These are phyloP conservation scores for Moricandia arvensis DNA, from an alignment of 345 rosid species.

Conservation along the genomic window DNA sequence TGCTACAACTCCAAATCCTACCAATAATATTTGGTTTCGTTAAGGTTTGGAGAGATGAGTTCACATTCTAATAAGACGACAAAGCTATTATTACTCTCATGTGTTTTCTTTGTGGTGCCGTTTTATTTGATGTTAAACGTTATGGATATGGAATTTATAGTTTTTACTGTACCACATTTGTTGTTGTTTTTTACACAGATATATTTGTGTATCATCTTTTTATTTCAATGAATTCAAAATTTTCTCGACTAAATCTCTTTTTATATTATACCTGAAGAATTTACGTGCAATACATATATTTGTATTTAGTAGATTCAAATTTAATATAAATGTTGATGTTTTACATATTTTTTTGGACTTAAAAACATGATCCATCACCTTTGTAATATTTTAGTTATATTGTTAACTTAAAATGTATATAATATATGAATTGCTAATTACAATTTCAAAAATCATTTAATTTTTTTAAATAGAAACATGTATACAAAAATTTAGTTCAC, in stretches of 20 bases:
- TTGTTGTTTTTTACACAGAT: neutral
- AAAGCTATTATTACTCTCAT: neutral
- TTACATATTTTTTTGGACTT: too few relatives aligned
- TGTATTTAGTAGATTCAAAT: too few relatives aligned
- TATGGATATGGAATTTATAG: neutral
- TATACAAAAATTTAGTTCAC: neutral
- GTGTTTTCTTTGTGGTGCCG: neutral
- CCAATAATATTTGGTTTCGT: slow-evolving; percentile 3
- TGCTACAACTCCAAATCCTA: neutral
- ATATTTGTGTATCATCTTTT: neutral
- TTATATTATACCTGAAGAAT: neutral
- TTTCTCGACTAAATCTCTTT: neutral
- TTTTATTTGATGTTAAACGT: neutral
- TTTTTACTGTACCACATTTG: neutral
- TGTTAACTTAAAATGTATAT: too few relatives aligned
- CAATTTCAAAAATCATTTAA: too few relatives aligned
- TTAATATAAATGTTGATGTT: too few relatives aligned
- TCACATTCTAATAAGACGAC: neutral
- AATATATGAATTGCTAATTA: neutral
- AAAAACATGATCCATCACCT: neutral
- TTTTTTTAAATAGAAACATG: too few relatives aligned
- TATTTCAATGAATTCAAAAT: neutral
- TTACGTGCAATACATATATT: neutral
- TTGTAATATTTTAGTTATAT: neutral
- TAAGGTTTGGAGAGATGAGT: neutral